Conservation (phyloP, 768 basidiomycete genomes). For the Mycena epipterygia region DNA sequence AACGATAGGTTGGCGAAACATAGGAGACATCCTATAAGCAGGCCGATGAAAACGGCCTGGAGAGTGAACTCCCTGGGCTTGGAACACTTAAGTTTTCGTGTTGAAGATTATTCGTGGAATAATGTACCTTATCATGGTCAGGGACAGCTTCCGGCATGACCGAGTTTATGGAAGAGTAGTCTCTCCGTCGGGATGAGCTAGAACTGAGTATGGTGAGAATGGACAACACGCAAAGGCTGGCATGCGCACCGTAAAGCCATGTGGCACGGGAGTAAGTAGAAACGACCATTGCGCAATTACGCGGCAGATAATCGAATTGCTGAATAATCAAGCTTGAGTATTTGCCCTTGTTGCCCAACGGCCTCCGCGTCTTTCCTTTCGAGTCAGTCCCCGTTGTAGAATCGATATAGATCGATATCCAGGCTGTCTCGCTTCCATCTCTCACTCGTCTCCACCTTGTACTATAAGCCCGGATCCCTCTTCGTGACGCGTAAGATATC, state of each 20-base stretch:
- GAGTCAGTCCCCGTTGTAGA: conserved; percentile 25
- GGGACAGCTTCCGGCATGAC: background rate
- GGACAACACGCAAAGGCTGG: background rate
- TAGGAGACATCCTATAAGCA: conserved; percentile 87
- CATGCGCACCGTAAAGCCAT: conserved; percentile 9
- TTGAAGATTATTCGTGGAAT: background rate
- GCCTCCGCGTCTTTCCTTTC: conserved; percentile 4
- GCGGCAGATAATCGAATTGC: background rate
- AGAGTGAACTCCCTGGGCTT: conserved; percentile 46
- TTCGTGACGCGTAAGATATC: conserved; percentile 47
- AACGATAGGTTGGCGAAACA: conserved; percentile 95
- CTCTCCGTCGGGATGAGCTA: conserved; percentile 4
- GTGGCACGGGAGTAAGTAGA: background rate
- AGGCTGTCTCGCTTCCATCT: conserved; percentile 31
- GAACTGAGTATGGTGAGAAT: background rate
- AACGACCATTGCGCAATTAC: background rate
- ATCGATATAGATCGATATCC: conserved; percentile 35
- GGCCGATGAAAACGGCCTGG: conserved; percentile 79
- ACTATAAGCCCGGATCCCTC: conserved; percentile 29
- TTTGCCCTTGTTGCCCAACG: background rate
- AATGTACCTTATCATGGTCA: background rate
- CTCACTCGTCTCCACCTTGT: conserved; percentile 30
- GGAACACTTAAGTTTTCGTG: background rate
- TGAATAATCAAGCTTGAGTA: background rate
- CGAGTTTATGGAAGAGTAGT: background rate